A percentile compares a stretch with the other conserved stretches of the same genome.
Evolutionary conservation across 1,284 basidiomycete species (phyloP).

Genomic region (Psilocybe mexicana): DNA sequence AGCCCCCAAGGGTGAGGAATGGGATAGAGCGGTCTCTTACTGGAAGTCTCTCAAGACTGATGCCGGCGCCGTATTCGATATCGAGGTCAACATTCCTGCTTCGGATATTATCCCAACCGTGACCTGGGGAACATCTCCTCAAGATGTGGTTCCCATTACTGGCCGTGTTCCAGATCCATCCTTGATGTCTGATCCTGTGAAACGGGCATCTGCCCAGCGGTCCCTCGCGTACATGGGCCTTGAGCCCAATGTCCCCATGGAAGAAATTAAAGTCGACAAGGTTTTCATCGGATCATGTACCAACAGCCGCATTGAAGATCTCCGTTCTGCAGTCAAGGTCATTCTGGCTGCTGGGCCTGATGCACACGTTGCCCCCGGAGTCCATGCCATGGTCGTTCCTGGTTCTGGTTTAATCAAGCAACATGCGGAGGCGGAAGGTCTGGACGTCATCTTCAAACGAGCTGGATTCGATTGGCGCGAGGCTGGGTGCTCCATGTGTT

Average conservation of each 20-base stretch:
- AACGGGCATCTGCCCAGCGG: slow-evolving; percentile 76
- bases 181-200: slow-evolving; percentile 63
- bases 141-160: slow-evolving; percentile 89
- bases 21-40: slow-evolving; percentile 88
- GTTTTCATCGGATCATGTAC: slow-evolving; percentile 98
- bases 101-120: slow-evolving; percentile 93
- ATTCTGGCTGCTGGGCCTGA: slow-evolving; percentile 75
- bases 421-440: slow-evolving; percentile 92
- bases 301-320: slow-evolving; percentile 94
- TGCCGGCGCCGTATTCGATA: slow-evolving; percentile 88
- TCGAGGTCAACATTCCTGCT: slow-evolving; percentile 83
- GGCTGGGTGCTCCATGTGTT: slow-evolving; percentile 97
- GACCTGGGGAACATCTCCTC: slow-evolving; percentile 96
- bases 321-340: slow-evolving; percentile 87
- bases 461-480: slow-evolving; percentile 98
- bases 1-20: slow-evolving; percentile 84
- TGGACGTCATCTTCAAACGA: slow-evolving; percentile 89
- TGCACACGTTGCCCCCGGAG: slow-evolving; percentile 77
- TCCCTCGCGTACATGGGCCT: slow-evolving; percentile 94
- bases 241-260: slow-evolving; percentile 78
- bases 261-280: slow-evolving; percentile 88
- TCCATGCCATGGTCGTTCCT: slow-evolving; percentile 94
- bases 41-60: slow-evolving; percentile 89
- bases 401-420: slow-evolving; percentile 94
- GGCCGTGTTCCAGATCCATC: slow-evolving; percentile 84